Evolutionary conservation across 176 grass and related monocot genomes (phyloP).

Genomic region (Triticum monococcum): DNA sequence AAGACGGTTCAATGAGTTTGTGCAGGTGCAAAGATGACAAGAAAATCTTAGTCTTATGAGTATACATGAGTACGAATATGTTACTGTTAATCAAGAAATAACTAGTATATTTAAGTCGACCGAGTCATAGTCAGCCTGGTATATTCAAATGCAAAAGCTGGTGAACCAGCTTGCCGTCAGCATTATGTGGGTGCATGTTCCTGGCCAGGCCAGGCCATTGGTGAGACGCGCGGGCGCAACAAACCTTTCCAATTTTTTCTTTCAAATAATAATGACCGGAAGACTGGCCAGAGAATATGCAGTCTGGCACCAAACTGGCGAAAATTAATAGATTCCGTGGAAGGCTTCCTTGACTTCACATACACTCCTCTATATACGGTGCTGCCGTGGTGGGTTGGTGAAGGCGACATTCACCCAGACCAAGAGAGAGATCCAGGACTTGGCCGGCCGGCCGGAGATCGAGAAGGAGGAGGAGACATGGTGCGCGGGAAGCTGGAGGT

Average conservation of each 20-base stretch:
- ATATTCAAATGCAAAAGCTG: neutral
- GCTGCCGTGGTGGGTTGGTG: neutral
- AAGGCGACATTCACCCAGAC: neutral
- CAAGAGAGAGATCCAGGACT: neutral
- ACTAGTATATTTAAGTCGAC: no score
- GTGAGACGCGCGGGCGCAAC: neutral
- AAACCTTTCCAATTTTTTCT: neutral
- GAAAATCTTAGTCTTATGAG: no score
- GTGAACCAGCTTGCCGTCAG: neutral
- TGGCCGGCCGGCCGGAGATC: neutral
- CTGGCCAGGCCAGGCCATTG: neutral
- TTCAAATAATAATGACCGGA: constrained; percentile 10
- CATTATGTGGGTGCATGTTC: neutral
- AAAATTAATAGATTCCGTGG: neutral
- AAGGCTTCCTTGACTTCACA: neutral
- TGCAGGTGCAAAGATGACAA: no score
- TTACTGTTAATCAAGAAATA: no score
- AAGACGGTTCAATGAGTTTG: no score
- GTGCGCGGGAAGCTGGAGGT: constrained; percentile 58
- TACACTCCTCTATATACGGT: neutral
- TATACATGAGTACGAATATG: no score
- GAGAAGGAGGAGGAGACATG: constrained; percentile 29
- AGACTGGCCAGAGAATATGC: neutral
- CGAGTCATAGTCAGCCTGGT: no score
- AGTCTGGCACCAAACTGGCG: constrained; percentile 10